phyloP scores from a whole-genome alignment of 331 rosid genomes.

The Cydonia oblonga region DNA sequence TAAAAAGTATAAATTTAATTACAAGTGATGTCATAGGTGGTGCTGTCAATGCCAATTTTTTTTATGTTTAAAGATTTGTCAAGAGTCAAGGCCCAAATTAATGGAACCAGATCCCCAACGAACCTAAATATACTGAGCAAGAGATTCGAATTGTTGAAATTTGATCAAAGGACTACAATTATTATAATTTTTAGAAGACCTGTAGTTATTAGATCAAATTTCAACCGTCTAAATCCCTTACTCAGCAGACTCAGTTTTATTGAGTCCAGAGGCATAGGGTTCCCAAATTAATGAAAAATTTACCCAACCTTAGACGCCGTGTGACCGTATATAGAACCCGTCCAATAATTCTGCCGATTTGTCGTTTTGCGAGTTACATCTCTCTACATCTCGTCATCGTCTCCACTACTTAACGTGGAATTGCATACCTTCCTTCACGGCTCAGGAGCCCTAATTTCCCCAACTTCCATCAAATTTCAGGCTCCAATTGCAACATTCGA shows the following conservation, averaged over 20 bases:
- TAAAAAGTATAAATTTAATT: too few relatives aligned
- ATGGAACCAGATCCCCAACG: too few relatives aligned
- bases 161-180: fast-evolving
- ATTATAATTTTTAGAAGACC: too few relatives aligned
- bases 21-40: background rate
- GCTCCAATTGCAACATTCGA: background rate
- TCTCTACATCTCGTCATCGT: background rate
- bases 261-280: too few relatives aligned
- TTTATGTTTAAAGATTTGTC: too few relatives aligned
- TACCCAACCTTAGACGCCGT: background rate
- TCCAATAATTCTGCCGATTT: background rate
- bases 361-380: background rate
- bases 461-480: background rate
- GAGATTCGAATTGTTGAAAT: too few relatives aligned
- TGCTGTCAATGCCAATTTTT: background rate
- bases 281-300: too few relatives aligned
- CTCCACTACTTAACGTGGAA: background rate
- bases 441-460: background rate
- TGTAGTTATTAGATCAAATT: too few relatives aligned
- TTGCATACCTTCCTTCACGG: background rate
- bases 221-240: fast-evolving
- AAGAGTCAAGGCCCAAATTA: background rate
- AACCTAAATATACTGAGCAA: too few relatives aligned
- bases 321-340: background rate
- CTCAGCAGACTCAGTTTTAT: too few relatives aligned